Evolutionary conservation across 305 asterid genomes (phyloP).

Genomic region (Fraxinus latifolia): DNA sequence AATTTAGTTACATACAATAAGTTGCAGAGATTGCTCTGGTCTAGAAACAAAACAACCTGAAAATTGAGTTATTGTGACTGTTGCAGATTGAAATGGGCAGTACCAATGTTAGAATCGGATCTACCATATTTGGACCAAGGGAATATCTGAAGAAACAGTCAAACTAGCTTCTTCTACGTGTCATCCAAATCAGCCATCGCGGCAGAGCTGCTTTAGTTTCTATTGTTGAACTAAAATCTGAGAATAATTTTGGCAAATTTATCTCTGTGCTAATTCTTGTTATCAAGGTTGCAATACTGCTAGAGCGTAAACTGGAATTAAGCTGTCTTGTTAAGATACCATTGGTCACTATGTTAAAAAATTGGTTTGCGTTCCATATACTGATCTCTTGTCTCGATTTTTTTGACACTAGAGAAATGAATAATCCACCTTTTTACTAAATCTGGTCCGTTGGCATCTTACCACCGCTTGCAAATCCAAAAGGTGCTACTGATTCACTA

Average conservation of each 20-base stretch:
- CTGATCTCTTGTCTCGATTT: neutral
- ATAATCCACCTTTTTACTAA: neutral
- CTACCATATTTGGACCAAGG: conserved; percentile 87
- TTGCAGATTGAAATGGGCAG: conserved; percentile 92
- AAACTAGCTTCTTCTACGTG: conserved; percentile 19
- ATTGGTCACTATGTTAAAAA: neutral
- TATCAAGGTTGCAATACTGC: neutral
- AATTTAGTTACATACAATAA: neutral
- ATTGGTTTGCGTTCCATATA: neutral
- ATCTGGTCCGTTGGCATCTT: neutral
- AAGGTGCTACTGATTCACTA: neutral
- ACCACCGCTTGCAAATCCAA: neutral
- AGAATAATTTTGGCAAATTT: neutral
- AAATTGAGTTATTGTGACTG: conserved; percentile 10
- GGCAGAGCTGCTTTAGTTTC: conserved; percentile 5
- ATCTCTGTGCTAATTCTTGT: neutral
- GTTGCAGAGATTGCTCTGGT: neutral
- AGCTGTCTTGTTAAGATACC: neutral
- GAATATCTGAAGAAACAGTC: conserved; percentile 59
- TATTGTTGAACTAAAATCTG: neutral
- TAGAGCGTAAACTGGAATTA: neutral
- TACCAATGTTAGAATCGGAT: conserved; percentile 85
- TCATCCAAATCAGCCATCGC: neutral
- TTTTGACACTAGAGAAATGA: neutral
- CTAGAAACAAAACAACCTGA: neutral